Base-by-base conservation (phyloP, 495 filamentous ascomycete species). In the Thermothielavioides terrestris region DNA sequence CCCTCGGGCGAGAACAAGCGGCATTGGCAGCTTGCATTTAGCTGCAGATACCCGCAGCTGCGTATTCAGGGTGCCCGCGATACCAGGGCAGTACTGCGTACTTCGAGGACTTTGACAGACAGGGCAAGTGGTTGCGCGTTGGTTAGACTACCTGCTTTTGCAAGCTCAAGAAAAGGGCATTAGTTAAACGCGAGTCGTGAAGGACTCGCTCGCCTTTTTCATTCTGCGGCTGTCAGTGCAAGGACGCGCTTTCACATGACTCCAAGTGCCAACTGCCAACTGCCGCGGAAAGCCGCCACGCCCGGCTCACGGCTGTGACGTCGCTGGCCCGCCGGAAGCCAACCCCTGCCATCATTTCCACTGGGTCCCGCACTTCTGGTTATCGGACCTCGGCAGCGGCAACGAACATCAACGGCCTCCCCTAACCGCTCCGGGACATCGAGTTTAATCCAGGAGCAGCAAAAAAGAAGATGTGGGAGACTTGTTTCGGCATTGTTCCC, bases 301-400 rank as follows among this genome's bases (percentile, higher is more conserved):
- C 34, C 37, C 38, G 39, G 49, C 43, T 27, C 14, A 23, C 39
- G n/a, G 27, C 22, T 32, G 42, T 35, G 37, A 26, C 53, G 57
- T 59, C 57, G 52, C 49, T 31, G 35, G 25, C 34, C 31, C 34
- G 4, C 40, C 20, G n/a, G 6, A 21, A 14, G 40, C 31, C 20
- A 28, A 11, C 49, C 48, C 45, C 18, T 36, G 35, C 38, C 37
- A 14, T 35, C n/a, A n/a, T n/a, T n/a, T 47, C 4, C 25, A 26
- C 50, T 23, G 46, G 44, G 41, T 56, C 54, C 50, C 49, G 49
- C 54, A 52, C 35, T 26, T 38, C 28, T n/a, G n/a, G n/a, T n/a
- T 12, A 59, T 56, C 57, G 57, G 57, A 60, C 57, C 57, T 60
- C 57, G 57, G 57, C 50, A 54, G 53, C 50, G 30, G 46, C 53